Base-by-base conservation (phyloP, 139 green algal species). In the Monoraphidium neglectum region DNA sequence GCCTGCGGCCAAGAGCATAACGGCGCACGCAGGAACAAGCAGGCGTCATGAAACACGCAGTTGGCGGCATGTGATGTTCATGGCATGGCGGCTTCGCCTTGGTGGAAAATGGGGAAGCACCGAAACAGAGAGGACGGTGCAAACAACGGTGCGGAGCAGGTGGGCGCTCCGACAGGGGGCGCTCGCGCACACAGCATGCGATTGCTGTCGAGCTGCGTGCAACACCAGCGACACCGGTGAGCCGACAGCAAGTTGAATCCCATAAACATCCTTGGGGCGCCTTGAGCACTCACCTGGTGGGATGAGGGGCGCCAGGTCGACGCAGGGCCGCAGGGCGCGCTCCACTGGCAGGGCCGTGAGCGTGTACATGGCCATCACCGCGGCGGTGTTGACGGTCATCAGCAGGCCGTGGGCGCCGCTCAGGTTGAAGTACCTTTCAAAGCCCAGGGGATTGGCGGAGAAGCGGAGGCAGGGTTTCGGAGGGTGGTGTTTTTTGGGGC, bases 251-350 rank as follows among this genome's bases (percentile, higher is more conserved):
- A 18, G 16, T 18, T 26, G 47, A 56, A 56, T 18, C 47, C 47
- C 47, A 18, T 26, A 18, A 15, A 15, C 16, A 56, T 56, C 18
- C 47, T 18, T 56, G 47, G 47, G n/a, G n/a, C n/a, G n/a, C n/a
- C n/a, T n/a, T 23, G 12, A 43, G 1, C 21, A 13, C 76, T 63
- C 59, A 85, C 83, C 83, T 57, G 67, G 40, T 1, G 83, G 83
- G 16, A 88, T 40, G 8, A 86, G 63, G 4, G 47, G 72, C 16
- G 49, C 62, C 56, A 88, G 70, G 37, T 86, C 76, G 43, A 36
- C 37, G 63, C 77, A 75, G 15, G 67, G 24, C 30, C 82, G 59
- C 70, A 76, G 43, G 10, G 49, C 59, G 1, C 32, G 33, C 59
- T 81, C 46, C 43, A 54, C 62, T 30, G 60, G 51, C 28, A 75